A percentile compares a stretch with the other conserved stretches of the same genome.
Evolutionary conservation across 495 filamentous ascomycete species (phyloP).

Genomic region (Hypoxylon trugodes): DNA sequence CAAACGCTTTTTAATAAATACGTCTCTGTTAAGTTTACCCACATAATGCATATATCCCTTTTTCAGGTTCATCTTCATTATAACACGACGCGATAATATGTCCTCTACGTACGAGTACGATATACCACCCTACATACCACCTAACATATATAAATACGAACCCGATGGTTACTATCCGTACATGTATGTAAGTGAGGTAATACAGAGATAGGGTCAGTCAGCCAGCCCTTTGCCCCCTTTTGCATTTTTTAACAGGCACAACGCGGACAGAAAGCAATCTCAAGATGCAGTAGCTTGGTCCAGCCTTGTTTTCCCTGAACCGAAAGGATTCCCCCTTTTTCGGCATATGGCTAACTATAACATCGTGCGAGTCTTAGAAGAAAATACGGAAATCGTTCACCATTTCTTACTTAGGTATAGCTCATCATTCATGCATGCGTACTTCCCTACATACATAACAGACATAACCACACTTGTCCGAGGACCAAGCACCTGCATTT

Average conservation of each 20-base stretch:
- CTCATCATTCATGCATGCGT: slow-evolving; percentile 13
- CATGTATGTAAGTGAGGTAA: too few relatives aligned
- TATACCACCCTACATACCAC: slow-evolving; percentile 16
- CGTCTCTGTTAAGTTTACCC: neutral
- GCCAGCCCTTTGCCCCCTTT: slow-evolving; percentile 20
- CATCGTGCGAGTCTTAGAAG: slow-evolving; percentile 7
- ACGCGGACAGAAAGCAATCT: slow-evolving; percentile 29
- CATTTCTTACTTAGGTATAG: slow-evolving; percentile 13
- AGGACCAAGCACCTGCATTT: slow-evolving; percentile 21
- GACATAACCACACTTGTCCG: neutral
- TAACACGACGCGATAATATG: slow-evolving; percentile 10
- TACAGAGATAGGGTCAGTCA: too few relatives aligned
- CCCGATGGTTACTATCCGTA: slow-evolving; percentile 22
- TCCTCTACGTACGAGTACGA: slow-evolving; percentile 6
- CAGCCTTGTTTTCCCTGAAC: slow-evolving; percentile 28
- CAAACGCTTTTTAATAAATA: too few relatives aligned
- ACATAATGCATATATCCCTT: slow-evolving; percentile 3
- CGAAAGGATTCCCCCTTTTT: slow-evolving; percentile 21
- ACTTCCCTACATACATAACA: neutral
- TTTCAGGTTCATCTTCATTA: slow-evolving; percentile 15
- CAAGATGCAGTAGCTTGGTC: slow-evolving; percentile 26
- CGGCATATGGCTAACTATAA: slow-evolving; percentile 31
- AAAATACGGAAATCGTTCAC: slow-evolving; percentile 10
- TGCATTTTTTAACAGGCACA: too few relatives aligned
- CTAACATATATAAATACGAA: too few relatives aligned